These are phyloP conservation scores for Bruguiera sexangula DNA, from an alignment of 345 rosid genomes.

Conservation along the genomic window DNA sequence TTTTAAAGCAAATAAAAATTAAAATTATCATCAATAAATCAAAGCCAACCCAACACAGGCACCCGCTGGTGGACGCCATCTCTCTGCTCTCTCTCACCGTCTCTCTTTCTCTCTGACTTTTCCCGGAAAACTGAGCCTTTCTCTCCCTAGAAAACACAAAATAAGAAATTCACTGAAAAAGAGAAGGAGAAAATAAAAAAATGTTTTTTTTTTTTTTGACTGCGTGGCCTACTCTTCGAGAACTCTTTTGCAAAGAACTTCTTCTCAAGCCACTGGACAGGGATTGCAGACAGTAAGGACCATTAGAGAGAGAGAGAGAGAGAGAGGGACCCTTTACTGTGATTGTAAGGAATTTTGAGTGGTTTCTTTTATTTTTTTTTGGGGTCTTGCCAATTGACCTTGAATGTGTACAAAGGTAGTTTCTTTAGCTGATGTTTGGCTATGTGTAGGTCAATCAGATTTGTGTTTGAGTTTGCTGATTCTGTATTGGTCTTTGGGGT, in stretches of 20 bases:
- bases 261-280: slow-evolving; percentile 21
- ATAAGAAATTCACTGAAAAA: not conserved
- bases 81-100: not conserved
- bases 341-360: not conserved
- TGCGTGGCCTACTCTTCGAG: slow-evolving; percentile 20
- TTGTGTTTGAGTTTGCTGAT: slow-evolving; percentile 14
- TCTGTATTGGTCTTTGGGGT: slow-evolving; percentile 1
- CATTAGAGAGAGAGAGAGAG: not conserved
- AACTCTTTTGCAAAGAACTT: slow-evolving; percentile 26
- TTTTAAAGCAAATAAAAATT: too few relatives aligned
- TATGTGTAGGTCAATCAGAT: slow-evolving; percentile 27
- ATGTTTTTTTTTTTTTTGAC: not conserved
- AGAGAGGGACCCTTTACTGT: not conserved
- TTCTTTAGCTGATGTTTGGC: slow-evolving; percentile 4
- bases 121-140: slow-evolving; percentile 6
- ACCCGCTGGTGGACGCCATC: too few relatives aligned
- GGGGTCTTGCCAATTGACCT: slow-evolving; percentile 12
- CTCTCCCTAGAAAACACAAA: slow-evolving; percentile 4
- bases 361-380: not conserved
- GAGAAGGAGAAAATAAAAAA: not conserved
- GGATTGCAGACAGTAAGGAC: slow-evolving; percentile 27
- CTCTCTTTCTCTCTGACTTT: not conserved
- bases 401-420: slow-evolving; percentile 16
- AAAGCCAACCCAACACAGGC: too few relatives aligned
- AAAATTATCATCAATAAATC: too few relatives aligned